Evolutionary conservation across 179 eudicot genomes (phyloP).

Genomic region (Camellia oleifera): DNA sequence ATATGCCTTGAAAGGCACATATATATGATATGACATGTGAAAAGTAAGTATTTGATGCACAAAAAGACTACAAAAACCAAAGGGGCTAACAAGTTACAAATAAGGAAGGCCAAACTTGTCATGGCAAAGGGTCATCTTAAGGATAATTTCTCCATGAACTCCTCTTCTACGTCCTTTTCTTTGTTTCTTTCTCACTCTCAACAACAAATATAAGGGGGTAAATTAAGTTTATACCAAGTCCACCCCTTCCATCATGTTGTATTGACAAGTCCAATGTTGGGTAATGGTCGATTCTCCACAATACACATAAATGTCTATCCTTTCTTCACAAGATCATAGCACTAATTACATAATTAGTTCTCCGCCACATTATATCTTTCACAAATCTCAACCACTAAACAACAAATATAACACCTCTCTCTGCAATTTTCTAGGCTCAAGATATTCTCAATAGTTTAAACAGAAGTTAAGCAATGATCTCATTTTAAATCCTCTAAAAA

Average conservation of each 20-base stretch:
- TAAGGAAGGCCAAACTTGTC: neutral
- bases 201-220: neutral
- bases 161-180: neutral
- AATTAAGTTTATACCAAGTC: neutral
- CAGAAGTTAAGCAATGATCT: neutral
- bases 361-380: neutral
- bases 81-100: neutral
- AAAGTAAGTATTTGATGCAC: neutral
- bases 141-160: neutral
- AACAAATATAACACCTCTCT: neutral
- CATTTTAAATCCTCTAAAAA: neutral
- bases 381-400: neutral
- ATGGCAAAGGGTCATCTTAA: neutral
- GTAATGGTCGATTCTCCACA: neutral
- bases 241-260: neutral
- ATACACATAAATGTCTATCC: neutral
- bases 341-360: neutral
- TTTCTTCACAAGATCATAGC: neutral
- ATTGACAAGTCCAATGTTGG: neutral
- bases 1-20: neutral
- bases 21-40: neutral
- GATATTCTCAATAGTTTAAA: neutral
- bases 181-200: neutral
- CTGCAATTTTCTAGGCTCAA: neutral
- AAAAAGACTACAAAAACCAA: neutral